Evolutionary conservation across 225 moss, liverwort and hornwort species (phyloP).

Genomic region (Lunularia cruciata): DNA sequence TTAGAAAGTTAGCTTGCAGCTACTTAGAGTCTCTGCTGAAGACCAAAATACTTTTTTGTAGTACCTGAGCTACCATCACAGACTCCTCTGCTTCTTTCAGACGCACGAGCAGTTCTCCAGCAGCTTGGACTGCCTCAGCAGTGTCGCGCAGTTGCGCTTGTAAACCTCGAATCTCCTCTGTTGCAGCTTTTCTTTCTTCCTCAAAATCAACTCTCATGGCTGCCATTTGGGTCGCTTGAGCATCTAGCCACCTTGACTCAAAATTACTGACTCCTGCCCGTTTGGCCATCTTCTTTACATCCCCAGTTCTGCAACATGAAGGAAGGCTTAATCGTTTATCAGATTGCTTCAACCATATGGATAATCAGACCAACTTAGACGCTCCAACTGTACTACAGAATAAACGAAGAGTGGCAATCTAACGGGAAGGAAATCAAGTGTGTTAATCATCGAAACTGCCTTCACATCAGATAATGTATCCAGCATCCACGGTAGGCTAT

Average conservation of each 20-base stretch:
- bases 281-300: constrained; percentile 66
- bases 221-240: constrained; percentile 65
- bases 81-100: constrained; percentile 86
- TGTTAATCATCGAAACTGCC: too few relatives aligned
- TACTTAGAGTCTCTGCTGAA: too few relatives aligned
- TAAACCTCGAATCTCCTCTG: constrained; percentile 60
- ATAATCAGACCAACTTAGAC: too few relatives aligned
- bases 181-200: constrained; percentile 55
- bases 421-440: too few relatives aligned
- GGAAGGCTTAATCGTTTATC: neutral
- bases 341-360: neutral
- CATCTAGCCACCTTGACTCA: constrained; percentile 76
- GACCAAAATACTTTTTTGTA: too few relatives aligned
- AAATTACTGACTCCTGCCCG: constrained; percentile 54
- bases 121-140: constrained; percentile 94
- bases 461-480: too few relatives aligned
- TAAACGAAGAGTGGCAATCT: too few relatives aligned
- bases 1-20: too few relatives aligned
- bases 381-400: too few relatives aligned
- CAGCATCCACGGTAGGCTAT: too few relatives aligned
- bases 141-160: constrained; percentile 75
- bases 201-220: constrained; percentile 61
- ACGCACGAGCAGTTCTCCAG: constrained; percentile 84
- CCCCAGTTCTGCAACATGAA: constrained; percentile 29
- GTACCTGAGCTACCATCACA: constrained; percentile 62